Base-by-base conservation (phyloP, 176 grass and related monocot genomes). In the Lolium perenne region DNA sequence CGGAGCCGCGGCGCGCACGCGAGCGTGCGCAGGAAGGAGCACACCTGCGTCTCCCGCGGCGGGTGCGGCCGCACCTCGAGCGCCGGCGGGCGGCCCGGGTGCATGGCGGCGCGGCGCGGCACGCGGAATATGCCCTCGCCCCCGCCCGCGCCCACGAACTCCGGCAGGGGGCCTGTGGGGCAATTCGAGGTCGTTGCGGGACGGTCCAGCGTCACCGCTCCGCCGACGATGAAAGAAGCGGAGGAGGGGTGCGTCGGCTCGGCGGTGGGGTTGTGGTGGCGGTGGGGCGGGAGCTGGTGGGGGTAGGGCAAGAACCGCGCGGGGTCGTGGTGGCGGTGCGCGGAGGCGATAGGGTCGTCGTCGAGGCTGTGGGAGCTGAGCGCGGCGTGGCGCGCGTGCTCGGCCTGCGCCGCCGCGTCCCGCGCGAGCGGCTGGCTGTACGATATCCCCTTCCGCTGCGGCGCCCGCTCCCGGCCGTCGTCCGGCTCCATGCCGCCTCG, bases 41-140 rank as follows among this genome's bases (percentile, higher is more conserved):
- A 86, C 22, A 89, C 95, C 88, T 98, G 95, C 81, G 93, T 98
- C 82, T 98, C 95, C 67, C 91, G 91, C 46, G 93, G 87, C 20
- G 93, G 95, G 78, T 94, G 93, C 3, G 90, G 95, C 2, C 95
- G 88, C 70, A 98, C 45, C 90, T 98, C 91, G 62, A 98, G 50
- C 38, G 87, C 17, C n/a, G 95, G 93, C 74, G 95, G 95, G 7
- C 95, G 93, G 54, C 1, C 85, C 14, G 91, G 95, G 81, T 98
- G 93, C 88, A 87, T 57, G 18, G 93, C 89, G 4, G 95, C 91
- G 43, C 89, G 91, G 23, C 79, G 79, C 50, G 95, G 95, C 55
- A 91, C 88, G 61, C 93, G 93, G 88, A 94, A 98, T 60, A 94
- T 81, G 40, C 91, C 95, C 18, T 69, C 73, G 68, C 77, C 89